A percentile compares a stretch with the other conserved stretches of the same genome.
Evolutionary conservation across 257 asterid species (phyloP).

Genomic region (Fraxinus cuspidata): DNA sequence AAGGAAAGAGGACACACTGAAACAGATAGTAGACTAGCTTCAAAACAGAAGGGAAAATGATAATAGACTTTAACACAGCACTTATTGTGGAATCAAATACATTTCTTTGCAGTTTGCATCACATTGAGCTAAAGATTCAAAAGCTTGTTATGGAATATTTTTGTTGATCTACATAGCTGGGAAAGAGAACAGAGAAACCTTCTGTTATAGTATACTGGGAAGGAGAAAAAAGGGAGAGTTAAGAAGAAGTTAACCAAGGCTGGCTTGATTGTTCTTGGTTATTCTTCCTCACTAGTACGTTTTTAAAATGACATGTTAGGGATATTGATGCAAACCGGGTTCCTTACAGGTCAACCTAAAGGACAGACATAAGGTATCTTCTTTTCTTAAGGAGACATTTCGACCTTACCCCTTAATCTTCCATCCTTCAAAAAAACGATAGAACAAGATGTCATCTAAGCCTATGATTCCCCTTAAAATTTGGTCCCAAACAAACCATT

Average conservation of each 20-base stretch:
- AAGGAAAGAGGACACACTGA: background rate
- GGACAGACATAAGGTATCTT: constrained; percentile 1
- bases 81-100: background rate
- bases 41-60: background rate
- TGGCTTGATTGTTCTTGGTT: background rate
- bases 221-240: background rate
- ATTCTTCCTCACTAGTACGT: background rate
- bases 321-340: background rate
- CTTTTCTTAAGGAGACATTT: constrained; percentile 3
- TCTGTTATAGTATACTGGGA: background rate
- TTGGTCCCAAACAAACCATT: background rate
- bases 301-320: background rate
- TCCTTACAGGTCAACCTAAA: constrained; percentile 5
- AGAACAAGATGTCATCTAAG: constrained; percentile 2
- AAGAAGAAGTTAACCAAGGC: background rate
- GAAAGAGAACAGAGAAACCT: background rate
- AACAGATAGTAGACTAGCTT: background rate
- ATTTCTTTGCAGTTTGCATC: background rate
- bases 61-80: background rate
- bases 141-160: background rate
- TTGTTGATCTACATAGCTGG: background rate
- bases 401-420: background rate
- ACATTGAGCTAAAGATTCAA: background rate
- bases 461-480: constrained; percentile 8
- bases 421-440: background rate